phyloP scores from a whole-genome alignment of 257 asterid species.

The Nicotiana tabacum region DNA sequence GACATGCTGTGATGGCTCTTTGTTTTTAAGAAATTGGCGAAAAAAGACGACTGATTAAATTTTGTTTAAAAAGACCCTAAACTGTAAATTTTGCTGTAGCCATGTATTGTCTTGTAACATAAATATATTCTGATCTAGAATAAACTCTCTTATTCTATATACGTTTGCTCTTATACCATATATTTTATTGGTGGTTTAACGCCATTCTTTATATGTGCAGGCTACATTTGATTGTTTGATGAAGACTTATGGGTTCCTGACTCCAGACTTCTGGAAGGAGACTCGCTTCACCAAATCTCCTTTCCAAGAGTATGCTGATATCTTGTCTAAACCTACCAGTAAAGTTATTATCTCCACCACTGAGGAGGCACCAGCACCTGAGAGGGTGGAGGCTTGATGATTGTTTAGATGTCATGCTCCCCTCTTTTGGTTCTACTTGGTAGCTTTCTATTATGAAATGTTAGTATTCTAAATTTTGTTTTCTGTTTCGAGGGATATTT shows the following conservation, averaged over 20 bases:
- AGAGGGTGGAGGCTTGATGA: conserved; percentile 4
- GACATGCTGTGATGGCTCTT: background rate
- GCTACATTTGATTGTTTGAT: conserved; percentile 63
- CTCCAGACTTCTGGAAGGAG: conserved; percentile 65
- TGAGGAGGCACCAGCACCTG: background rate
- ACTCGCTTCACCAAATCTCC: conserved; percentile 7
- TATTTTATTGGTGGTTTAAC: background rate
- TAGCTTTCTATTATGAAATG: background rate
- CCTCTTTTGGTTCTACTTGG: background rate
- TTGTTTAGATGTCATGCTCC: background rate
- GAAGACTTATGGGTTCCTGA: conserved; percentile 73
- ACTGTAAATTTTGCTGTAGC: background rate
- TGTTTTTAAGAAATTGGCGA: background rate
- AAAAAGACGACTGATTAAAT: background rate
- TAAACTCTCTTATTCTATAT: background rate
- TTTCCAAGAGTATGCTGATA: conserved; percentile 4
- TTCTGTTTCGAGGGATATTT: background rate
- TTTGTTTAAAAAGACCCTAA: background rate
- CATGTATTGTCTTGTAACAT: background rate
- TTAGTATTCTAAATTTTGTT: background rate
- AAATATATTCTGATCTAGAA: background rate
- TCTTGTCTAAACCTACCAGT: background rate
- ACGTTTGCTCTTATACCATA: background rate
- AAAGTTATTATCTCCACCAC: background rate
- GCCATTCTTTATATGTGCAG: conserved; percentile 24